Evolutionary conservation across 2,329 filamentous ascomycete genomes (phyloP).

Genomic region (Penicillium sp.): DNA sequence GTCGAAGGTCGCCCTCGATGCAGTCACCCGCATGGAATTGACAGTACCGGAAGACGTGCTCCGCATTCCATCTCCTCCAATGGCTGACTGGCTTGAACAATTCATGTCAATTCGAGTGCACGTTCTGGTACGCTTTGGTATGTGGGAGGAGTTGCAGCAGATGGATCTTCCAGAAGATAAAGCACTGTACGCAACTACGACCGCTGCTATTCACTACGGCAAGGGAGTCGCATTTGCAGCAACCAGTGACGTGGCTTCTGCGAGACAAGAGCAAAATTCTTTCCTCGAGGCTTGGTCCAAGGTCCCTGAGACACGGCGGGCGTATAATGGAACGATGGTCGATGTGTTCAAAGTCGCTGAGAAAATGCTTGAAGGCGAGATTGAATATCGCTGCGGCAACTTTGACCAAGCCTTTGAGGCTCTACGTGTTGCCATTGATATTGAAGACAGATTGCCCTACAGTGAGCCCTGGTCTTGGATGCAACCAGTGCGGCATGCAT

Average conservation of each 20-base stretch:
- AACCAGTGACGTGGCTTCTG: slow-evolving; percentile 53
- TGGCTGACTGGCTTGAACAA: slow-evolving; percentile 76
- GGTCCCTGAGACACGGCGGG: slow-evolving; percentile 61
- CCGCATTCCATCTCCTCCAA: slow-evolving; percentile 65
- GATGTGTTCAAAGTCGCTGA: slow-evolving; percentile 64
- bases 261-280: slow-evolving; percentile 50
- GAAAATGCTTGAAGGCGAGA: slow-evolving; percentile 70
- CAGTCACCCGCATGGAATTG: slow-evolving; percentile 58
- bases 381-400: slow-evolving; percentile 66
- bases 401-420: slow-evolving; percentile 59
- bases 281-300: slow-evolving; percentile 54
- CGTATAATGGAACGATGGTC: slow-evolving; percentile 66
- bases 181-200: slow-evolving; percentile 66
- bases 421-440: slow-evolving; percentile 57
- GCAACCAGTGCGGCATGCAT: slow-evolving; percentile 70
- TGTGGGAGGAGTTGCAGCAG: slow-evolving; percentile 66
- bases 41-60: slow-evolving; percentile 65
- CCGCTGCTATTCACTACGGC: slow-evolving; percentile 66
- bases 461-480: slow-evolving; percentile 79
- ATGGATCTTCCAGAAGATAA: slow-evolving; percentile 58
- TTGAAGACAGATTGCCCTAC: slow-evolving; percentile 65
- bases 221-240: slow-evolving; percentile 66
- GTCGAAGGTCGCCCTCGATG: slow-evolving; percentile 62
- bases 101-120: slow-evolving; percentile 68
- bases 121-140: slow-evolving; percentile 70